A percentile compares a stretch with the other conserved stretches of the same genome.
Conservation (phyloP, 805 yeast species). For the Cyberlindnera xylosilytica region DNA sequence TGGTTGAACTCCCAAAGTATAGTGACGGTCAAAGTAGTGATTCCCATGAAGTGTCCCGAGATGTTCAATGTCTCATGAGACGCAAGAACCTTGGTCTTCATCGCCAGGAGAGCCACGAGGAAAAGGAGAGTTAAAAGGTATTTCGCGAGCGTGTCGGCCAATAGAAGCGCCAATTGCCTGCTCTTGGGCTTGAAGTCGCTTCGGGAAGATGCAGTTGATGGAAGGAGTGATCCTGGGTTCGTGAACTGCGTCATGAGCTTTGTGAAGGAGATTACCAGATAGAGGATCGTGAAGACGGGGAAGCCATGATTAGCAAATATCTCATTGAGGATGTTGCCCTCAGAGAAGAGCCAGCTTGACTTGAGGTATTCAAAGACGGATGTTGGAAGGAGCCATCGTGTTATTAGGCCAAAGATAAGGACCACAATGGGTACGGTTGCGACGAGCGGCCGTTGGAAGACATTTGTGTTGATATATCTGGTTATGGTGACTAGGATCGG, state of each 20-base stretch:
- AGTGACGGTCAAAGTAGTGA: conserved; percentile 9
- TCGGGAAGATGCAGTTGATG: background rate
- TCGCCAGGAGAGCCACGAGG: background rate
- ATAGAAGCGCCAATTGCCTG: background rate
- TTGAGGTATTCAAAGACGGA: background rate
- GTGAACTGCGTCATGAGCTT: conserved; percentile 5
- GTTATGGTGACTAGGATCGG: background rate
- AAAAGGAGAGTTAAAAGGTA: background rate
- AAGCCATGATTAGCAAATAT: conserved; percentile 21
- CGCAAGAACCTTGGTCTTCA: background rate
- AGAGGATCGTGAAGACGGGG: conserved; percentile 11
- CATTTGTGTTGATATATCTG: background rate
- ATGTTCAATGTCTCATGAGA: conserved; percentile 1
- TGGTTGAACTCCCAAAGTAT: conserved; percentile 5
- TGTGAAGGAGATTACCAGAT: conserved; percentile 5
- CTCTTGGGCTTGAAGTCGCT: background rate
- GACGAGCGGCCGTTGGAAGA: conserved; percentile 1
- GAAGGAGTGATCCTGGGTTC: conserved; percentile 5
- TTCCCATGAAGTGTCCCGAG: conserved; percentile 18
- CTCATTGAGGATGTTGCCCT: conserved; percentile 14
- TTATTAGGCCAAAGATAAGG: background rate
- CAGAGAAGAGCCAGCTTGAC: conserved; percentile 6
- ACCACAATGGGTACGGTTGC: conserved; percentile 1
- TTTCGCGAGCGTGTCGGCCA: background rate
- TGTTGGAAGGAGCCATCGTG: background rate